Evolutionary conservation across 2,329 filamentous ascomycete species (phyloP), one percentile per base, ranked within the genome.

Genomic region (Cadophora luteo-olivacea): DNA sequence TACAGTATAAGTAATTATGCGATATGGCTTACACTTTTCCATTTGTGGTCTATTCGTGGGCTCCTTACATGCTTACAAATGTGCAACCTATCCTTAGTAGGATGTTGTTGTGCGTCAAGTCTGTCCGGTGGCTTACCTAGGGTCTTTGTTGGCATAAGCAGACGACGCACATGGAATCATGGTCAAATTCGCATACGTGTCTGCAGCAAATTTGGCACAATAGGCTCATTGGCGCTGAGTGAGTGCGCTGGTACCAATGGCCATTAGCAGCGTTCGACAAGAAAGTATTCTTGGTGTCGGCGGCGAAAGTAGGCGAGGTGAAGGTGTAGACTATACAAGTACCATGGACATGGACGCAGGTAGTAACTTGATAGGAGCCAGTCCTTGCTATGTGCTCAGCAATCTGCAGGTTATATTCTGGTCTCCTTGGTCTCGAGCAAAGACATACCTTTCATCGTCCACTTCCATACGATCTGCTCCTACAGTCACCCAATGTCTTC

Each of bases 151-250:
- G 25, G 60, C 25, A 29, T 62, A 62, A 62, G 60, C 60, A 62
- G 60, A 49, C 19, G 25, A 51, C 19, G 33, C 25, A 4, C n/a
- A 60, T 49, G 25, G 16, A 22, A 51, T 33, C n/a, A 32, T 16
- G 41, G 25, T 33, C 24, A 62, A 11, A 22, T 51, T n/a, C 12
- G 60, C 41, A 51, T 14, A 49, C 41, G 33, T 1, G 25, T 16
- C 45, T 62, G 8, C 60, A 51, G 36, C 24, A 51, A n/a, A 8
- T 51, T 8, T 33, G 25, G 19, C 25, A 11, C 32, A 12, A 61
- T 48, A 62, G 24, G 38, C 60, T 62, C 45, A 16, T 51, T 62
- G 41, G 60, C 60, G 41, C 60, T n/a, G 38, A 32, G 41, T 62
- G 60, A 62, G 41, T n/a, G 25, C 29, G 11, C 38, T 45, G 24